Evolutionary conservation across 1,284 basidiomycete genomes (phyloP).

Genomic region (Fomitopsis schrenkii): DNA sequence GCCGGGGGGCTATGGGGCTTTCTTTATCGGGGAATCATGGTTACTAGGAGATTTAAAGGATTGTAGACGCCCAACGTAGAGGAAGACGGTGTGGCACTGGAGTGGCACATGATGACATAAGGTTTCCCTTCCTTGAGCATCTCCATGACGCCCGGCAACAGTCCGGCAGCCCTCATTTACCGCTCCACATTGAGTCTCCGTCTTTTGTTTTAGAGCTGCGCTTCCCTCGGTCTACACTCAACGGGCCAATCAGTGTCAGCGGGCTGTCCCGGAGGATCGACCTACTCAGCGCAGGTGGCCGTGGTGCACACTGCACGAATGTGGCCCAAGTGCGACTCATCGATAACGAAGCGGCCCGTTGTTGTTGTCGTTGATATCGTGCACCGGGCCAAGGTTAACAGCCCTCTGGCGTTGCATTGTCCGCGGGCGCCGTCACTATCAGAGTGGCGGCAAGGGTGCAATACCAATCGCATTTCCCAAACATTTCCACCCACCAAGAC

Average conservation of each 20-base stretch:
- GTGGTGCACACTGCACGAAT: background rate
- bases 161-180: background rate
- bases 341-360: background rate
- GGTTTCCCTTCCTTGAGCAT: background rate
- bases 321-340: background rate
- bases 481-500: background rate
- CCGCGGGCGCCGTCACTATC: background rate
- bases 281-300: background rate
- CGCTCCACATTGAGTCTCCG: slow-evolving; percentile 2
- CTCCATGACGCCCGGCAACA: slow-evolving; percentile 7
- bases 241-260: background rate
- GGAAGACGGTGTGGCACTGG: background rate
- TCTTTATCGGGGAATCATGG: slow-evolving; percentile 9
- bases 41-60: slow-evolving; percentile 9
- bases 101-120: slow-evolving; percentile 3
- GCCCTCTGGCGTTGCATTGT: background rate
- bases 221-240: background rate
- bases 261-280: background rate
- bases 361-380: background rate
- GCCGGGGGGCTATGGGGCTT: background rate
- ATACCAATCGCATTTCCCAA: background rate
- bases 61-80: slow-evolving; percentile 5
- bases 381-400: background rate
- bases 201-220: background rate
- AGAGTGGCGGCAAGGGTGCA: background rate